Percentiles rank a stretch among this genome's conserved stretches.
Evolutionary conservation across 1,284 basidiomycete species (phyloP).

Genomic region (Leccinum fuscescens): DNA sequence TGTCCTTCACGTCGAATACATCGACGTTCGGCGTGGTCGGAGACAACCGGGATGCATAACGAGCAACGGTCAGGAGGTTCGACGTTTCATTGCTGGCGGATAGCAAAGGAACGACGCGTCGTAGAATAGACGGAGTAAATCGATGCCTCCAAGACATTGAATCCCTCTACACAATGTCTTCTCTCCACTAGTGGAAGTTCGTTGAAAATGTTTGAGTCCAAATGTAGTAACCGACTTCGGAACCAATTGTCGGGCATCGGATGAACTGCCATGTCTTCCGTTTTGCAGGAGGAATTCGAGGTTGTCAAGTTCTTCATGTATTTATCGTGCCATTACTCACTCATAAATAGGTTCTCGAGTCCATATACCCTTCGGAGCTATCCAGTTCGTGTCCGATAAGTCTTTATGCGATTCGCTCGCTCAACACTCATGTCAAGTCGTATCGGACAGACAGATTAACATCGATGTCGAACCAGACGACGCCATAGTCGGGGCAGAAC

Average conservation of each 20-base stretch:
- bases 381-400: constrained; percentile 66
- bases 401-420: constrained; percentile 34
- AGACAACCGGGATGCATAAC: constrained; percentile 9
- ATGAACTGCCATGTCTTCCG: constrained; percentile 49
- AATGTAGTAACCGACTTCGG: constrained; percentile 24
- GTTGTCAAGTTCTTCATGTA: constrained; percentile 41
- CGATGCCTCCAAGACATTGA: constrained; percentile 24
- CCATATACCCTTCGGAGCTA: constrained; percentile 93
- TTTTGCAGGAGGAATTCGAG: constrained; percentile 85
- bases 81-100: not conserved
- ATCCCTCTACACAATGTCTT: not conserved
- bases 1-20: constrained; percentile 14
- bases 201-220: constrained; percentile 16
- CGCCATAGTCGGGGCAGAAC: constrained; percentile 55
- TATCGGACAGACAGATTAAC: constrained; percentile 78
- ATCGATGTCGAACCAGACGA: constrained; percentile 91
- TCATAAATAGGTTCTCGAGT: constrained; percentile 77
- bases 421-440: constrained; percentile 67
- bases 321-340: constrained; percentile 10
- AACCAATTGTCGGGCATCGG: constrained; percentile 28
- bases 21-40: not conserved
- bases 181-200: not conserved
- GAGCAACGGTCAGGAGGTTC: constrained; percentile 7
- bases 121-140: constrained; percentile 17
- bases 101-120: constrained; percentile 5